Percentiles rank a stretch among this genome's conserved stretches.
phyloP scores from a whole-genome alignment of 805 yeast species.

The Ogataea ganodermae region DNA sequence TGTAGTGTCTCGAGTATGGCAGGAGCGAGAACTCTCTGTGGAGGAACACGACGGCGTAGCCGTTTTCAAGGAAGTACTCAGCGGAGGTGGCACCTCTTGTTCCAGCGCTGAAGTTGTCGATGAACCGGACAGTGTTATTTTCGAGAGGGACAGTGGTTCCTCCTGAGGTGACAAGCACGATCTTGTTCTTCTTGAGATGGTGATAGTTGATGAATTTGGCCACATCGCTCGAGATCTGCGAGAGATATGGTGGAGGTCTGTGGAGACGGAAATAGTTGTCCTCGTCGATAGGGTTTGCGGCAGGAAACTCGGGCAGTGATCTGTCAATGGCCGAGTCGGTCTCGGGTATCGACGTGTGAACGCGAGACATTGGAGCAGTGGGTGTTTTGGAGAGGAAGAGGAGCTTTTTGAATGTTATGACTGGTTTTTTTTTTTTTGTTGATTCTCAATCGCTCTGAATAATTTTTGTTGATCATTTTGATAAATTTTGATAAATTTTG shows the following conservation, averaged over 20 bases:
- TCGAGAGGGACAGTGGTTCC: slow-evolving; percentile 98
- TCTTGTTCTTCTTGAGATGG: slow-evolving; percentile 41
- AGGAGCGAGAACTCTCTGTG: slow-evolving; percentile 89
- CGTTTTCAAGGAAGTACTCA: slow-evolving; percentile 81
- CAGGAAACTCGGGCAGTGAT: slow-evolving; percentile 70
- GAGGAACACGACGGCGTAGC: slow-evolving; percentile 89
- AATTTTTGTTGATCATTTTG: not conserved
- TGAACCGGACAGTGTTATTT: slow-evolving; percentile 93
- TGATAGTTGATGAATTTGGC: slow-evolving; percentile 64
- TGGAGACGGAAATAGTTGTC: slow-evolving; percentile 73
- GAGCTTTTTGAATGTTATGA: not conserved
- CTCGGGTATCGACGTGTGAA: slow-evolving; percentile 72
- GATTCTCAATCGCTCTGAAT: too few relatives aligned
- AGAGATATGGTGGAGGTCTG: slow-evolving; percentile 72
- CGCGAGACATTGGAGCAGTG: slow-evolving; percentile 20
- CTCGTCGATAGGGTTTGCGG: slow-evolving; percentile 73
- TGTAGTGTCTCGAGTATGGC: slow-evolving; percentile 90
- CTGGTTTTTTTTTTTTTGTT: not conserved
- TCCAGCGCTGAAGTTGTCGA: slow-evolving; percentile 97
- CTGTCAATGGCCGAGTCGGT: slow-evolving; percentile 78
- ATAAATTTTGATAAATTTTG: not conserved
- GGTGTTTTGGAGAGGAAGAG: not conserved
- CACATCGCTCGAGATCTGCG: slow-evolving; percentile 58
- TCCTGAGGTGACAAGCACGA: slow-evolving; percentile 90
- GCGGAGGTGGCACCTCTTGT: slow-evolving; percentile 97